Base-by-base conservation (phyloP, 352 stramenopile genomes). In the Phytophthora pinifolia region DNA sequence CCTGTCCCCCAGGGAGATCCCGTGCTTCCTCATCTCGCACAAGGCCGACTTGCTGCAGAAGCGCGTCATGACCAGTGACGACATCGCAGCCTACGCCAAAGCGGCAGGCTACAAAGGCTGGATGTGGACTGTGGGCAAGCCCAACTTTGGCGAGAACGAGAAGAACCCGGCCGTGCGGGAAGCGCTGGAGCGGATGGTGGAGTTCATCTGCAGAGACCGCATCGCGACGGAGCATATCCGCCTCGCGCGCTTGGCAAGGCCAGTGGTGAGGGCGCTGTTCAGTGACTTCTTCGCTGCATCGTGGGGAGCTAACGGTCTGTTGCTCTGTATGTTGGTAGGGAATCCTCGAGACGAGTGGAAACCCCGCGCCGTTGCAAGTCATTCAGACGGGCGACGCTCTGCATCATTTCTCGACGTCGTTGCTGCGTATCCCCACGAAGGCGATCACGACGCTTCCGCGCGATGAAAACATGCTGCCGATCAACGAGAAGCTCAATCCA, bases 41-140 rank as follows among this genome's bases (percentile, higher is more conserved):
- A 94, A 94, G 52, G 84, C 84, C 1, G 84, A 94, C 41, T 56
- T 92, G 59, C 62, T 91, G 18, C 84, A 91, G 56, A 92, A 94
- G 49, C 76, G 84, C 15, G 80, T 94, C 56, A 92, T 94, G 80
- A 86, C 72, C 22, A 94, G 82, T 38, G 80, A 92, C 44, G 84
- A 94, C 50, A 94, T 94, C 49, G 82, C 76, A 35, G 77, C 83
- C 4, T 94, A 94, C 44, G 83, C 54, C 53, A 74, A 65, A 25
- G 70, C 74, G 7, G 84, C 58, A 20, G 84, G 84, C 1, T 94
- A 88, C 53, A 76, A 74, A 48, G 82, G 76, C 17, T 94, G 84
- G 84, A 88, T 90, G 73, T 94, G 84, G 84, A 94, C 84, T 1
- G 84, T 94, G 1, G 82, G 84, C 1, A 76, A 76, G 32, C 25